Evolutionary conservation across 768 basidiomycete genomes (phyloP).

Genomic region (Lactarius hatsudake): DNA sequence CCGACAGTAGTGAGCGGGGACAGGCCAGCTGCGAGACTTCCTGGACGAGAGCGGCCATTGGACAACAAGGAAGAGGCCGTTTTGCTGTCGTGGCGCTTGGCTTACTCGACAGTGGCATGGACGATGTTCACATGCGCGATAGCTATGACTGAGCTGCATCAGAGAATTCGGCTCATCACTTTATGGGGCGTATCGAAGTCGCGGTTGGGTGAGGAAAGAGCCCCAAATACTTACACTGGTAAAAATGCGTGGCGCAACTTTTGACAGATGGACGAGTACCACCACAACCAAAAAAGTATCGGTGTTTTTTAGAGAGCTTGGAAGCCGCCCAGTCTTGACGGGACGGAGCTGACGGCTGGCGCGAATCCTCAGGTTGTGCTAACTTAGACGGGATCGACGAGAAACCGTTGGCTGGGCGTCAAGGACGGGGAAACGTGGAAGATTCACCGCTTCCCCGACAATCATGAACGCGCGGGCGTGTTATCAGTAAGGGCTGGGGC

Average conservation of each 20-base stretch:
- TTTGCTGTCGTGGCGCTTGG: neutral
- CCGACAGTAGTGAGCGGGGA: neutral
- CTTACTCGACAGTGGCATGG: neutral
- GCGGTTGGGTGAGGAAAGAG: neutral
- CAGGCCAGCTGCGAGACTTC: neutral
- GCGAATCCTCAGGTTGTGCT: no score
- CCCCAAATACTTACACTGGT: neutral
- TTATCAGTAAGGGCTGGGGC: neutral
- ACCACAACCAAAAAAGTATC: neutral
- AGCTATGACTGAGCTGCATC: neutral
- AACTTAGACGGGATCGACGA: neutral
- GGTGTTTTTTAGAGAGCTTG: neutral
- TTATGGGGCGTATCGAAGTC: neutral
- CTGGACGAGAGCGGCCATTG: neutral
- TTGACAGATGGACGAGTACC: neutral
- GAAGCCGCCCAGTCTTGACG: neutral
- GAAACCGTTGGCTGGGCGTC: neutral
- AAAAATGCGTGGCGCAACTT: neutral
- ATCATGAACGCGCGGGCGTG: neutral
- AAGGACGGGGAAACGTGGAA: neutral
- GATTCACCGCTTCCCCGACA: neutral
- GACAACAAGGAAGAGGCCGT: neutral
- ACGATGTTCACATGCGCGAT: neutral
- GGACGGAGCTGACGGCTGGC: no score
- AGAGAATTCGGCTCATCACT: neutral